Base-by-base conservation (phyloP, 1,284 basidiomycete genomes). In the Boletus smithii region DNA sequence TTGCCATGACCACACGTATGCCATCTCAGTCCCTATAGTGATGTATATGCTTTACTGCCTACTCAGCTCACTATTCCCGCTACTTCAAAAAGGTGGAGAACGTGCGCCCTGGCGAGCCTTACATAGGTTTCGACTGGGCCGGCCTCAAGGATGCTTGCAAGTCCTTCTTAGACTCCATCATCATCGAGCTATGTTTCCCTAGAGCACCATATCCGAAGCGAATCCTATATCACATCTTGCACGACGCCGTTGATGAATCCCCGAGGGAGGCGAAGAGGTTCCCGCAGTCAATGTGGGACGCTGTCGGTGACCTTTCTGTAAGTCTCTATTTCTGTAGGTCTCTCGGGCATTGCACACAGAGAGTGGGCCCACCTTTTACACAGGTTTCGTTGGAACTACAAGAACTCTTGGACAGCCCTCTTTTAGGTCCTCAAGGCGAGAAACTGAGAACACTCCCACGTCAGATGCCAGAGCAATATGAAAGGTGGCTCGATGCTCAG, bases 101-200 rank as follows among this genome's bases (percentile, higher is more conserved):
- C 35, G 58, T 58, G 0, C 67, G 68, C 3, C 68, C 69, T 8
- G 67, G 73, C 13, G 73, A 77, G 42, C 70, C 66, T 8, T 72
- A 72, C 44, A 63, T 79, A 36, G 66, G 74, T 6, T 90, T 90
- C 61, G 81, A 88, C 54, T 81, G 76, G 74, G 67, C 62, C 8
- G 72, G 71, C 36, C 65, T 88, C 44, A 78, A 79, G 53, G 69
- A 73, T 22, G 79, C 81, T 31, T 80, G 84, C 57, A 75, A 75
- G 55, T 89, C 86, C 2, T 90, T 87, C 69, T 63, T 89, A 35
- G 88, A 89, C 62, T 87, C 85, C 1, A 85, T 89, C 48, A 76
- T 90, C 51, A 77, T 90, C 50, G 88, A 90, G 59, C 66, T 90
- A 3, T 85, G 82, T 58, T 81, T 90, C 51, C 87, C 87, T 5